phyloP scores from a whole-genome alignment of 805 yeast genomes.

The Candida coleopterorum region DNA sequence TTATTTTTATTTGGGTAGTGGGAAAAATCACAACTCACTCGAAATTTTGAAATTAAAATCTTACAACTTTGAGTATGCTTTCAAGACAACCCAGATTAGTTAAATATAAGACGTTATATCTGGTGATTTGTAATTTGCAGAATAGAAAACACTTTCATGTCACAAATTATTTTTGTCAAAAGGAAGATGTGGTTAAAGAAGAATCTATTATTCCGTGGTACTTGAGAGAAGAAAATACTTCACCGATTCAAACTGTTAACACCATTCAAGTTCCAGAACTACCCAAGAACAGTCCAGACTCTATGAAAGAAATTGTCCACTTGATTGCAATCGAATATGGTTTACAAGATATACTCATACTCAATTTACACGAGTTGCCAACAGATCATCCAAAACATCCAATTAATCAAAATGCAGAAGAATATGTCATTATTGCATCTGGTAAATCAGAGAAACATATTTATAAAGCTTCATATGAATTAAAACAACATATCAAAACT shows the following conservation, averaged over 20 bases:
- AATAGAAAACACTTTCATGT: neutral
- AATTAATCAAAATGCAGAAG: conserved; percentile 23
- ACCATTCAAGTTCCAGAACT: conserved; percentile 44
- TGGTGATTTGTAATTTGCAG: too few relatives aligned
- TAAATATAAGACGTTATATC: too few relatives aligned
- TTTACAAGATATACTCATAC: conserved; percentile 52
- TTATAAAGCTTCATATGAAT: conserved; percentile 59
- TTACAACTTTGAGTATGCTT: neutral
- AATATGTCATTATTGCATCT: conserved; percentile 53
- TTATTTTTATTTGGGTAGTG: conserved; percentile 2
- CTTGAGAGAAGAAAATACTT: conserved; percentile 40
- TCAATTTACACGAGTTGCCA: conserved; percentile 52
- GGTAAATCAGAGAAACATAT: conserved; percentile 78
- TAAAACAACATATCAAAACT: conserved; percentile 56
- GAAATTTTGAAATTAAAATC: conserved; percentile 1
- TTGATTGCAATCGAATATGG: conserved; percentile 60
- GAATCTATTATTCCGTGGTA: conserved; percentile 52
- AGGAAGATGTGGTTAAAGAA: neutral
- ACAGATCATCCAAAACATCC: conserved; percentile 26
- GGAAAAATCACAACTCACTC: neutral
- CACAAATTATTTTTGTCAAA: neutral
- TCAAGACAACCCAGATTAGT: neutral
- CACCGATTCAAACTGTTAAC: conserved; percentile 21
- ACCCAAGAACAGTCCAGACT: conserved; percentile 56
- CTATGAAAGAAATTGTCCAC: conserved; percentile 41